These are phyloP conservation scores for Coriaria nepalensis DNA, from an alignment of 306 rosid genomes.

Conservation along the genomic window DNA sequence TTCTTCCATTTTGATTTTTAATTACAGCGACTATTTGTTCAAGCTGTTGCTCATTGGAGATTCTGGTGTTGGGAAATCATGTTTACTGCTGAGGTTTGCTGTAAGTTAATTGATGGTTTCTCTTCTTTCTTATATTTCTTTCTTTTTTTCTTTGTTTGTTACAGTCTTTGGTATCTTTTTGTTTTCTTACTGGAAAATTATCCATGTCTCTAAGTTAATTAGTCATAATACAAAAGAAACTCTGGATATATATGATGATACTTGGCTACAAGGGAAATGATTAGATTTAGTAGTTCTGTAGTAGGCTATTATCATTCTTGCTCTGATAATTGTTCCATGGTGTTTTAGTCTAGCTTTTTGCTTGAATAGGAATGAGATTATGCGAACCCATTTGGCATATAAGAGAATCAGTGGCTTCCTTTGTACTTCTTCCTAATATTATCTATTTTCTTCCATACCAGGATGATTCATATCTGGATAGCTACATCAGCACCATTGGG, in stretches of 20 bases:
- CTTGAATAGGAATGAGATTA: too few species aligned
- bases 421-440: conserved; percentile 9
- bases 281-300: too few species aligned
- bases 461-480: conserved; percentile 77
- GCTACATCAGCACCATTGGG: conserved; percentile 80
- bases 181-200: too few species aligned
- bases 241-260: too few species aligned
- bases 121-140: background rate
- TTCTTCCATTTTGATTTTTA: background rate
- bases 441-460: conserved; percentile 20
- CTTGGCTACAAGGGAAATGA: too few species aligned
- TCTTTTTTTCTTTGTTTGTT: conserved; percentile 4
- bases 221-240: too few species aligned
- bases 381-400: too few species aligned
- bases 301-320: too few species aligned
- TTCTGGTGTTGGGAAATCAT: conserved; percentile 78
- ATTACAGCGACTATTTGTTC: conserved; percentile 61
- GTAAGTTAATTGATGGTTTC: conserved; percentile 29
- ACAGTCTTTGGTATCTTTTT: background rate
- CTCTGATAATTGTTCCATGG: too few species aligned
- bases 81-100: conserved; percentile 74
- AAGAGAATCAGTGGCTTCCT: background rate
- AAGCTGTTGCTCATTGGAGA: conserved; percentile 71
- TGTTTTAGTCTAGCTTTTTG: background rate
- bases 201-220: too few species aligned